Evolutionary conservation across 2,329 filamentous ascomycete genomes (phyloP), one percentile per base, ranked within the genome.

Genomic region (Aspergillus sojae): DNA sequence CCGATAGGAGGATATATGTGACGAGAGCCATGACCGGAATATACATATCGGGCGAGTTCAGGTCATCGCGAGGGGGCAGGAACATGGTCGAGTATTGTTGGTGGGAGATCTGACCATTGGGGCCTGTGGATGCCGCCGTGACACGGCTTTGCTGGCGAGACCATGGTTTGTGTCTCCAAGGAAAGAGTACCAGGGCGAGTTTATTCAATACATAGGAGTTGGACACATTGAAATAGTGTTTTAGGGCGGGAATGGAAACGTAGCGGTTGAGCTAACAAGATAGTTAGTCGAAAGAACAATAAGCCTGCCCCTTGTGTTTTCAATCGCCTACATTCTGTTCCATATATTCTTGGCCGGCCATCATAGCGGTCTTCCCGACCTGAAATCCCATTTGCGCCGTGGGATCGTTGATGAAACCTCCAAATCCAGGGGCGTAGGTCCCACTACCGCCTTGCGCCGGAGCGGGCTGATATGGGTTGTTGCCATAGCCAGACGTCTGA

Each of bases 11-110:
- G 68, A 99, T 96, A 79, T 99, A 99, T 28, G 95, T 99, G 54
- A 98, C 93, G 59, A 99, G 84, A 1, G 95, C 94, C 95, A 99
- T 99, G 74, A 96, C 91, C 63, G 94, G 94, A 72, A 99, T 99
- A 82, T 99, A 99, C 94, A 99, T 98, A 80, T 99, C 95, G 19
- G 96, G 95, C 68, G 93, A 96, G 81, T 99, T 99, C 79, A 98
- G 85, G 75, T 99, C 95, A 78, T 99, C 94, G 68, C 95, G 87
- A 2, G 95, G 95, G 5, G 95, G 93, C 9, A 97, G 86, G 79
- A 95, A 99, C 75, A 80, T 81, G 62, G 80, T 82, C 34, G 78
- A 80, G 67, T 83, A 82, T 69, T 82, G 77, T 73, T 81, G 76
- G 77, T 82, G 87, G 57, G 90, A 86, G 74, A 86, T 88, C 62